phyloP scores from a whole-genome alignment of 306 rosid genomes.

The Quercus dentata region DNA sequence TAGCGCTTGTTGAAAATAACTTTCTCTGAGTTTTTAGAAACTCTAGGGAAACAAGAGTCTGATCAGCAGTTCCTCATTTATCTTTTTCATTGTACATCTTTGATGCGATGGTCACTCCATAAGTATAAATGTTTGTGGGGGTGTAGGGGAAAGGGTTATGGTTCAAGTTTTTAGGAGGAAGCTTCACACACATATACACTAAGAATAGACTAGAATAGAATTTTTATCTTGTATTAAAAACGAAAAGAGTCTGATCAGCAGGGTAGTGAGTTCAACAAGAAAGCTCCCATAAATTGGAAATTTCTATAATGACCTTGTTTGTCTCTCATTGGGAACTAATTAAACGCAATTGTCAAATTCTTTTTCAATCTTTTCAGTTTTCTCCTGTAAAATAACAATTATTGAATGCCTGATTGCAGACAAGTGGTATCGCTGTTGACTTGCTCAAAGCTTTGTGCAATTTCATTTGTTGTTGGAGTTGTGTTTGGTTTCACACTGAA shows the following conservation, averaged over 20 bases:
- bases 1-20: not conserved
- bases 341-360: not conserved
- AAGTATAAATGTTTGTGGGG: too few species aligned
- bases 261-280: not conserved
- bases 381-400: not conserved
- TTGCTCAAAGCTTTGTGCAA: constrained; percentile 78
- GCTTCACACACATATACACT: too few species aligned
- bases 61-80: too few species aligned
- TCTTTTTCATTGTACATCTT: too few species aligned
- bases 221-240: too few species aligned
- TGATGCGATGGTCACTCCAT: too few species aligned
- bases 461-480: constrained; percentile 78
- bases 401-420: constrained; percentile 36
- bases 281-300: not conserved
- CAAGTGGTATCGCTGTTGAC: constrained; percentile 54
- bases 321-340: not conserved
- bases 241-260: too few species aligned
- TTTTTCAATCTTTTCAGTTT: constrained; percentile 4
- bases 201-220: too few species aligned
- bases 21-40: not conserved
- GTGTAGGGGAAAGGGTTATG: rapidly evolving
- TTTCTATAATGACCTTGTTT: not conserved
- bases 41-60: not conserved
- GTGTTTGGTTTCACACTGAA: constrained; percentile 69
- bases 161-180: too few species aligned